Evolutionary conservation across 306 rosid species (phyloP), one percentile per base, ranked within the genome.

Genomic region (Prosopis cineraria): DNA sequence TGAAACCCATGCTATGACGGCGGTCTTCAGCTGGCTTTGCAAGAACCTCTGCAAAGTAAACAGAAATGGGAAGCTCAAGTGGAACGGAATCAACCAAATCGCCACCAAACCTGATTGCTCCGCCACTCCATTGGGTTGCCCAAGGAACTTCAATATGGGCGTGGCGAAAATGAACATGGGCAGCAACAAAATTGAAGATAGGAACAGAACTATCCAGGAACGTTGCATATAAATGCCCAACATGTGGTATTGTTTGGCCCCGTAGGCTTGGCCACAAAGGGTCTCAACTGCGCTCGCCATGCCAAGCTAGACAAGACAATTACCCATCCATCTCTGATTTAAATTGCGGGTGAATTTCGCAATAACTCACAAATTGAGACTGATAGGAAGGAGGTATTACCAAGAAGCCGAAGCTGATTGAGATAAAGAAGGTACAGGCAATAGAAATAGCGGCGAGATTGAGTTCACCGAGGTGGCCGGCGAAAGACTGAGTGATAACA

Each of bases 221-320:
- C 94, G 87, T 69, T 92, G 95, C 80, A 92, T 37, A 53, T 88
- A 85, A 30, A 90, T 70, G 12, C 97, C 91, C 71, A 90, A 30
- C 88, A 85, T 85, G 58, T 79, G 85, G 70, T 80, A 74, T 33
- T 87, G 84, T 68, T 84, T 81, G 4, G 93, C 94, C 5, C 97
- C 97, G 41, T 83, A 89, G 3, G 97, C 93, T 71, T 91, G 97
- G 56, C 94, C 97, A 25, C 94, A 90, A 1, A 88, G 84, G 19
- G 94, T 91, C 79, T 91, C 94, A 7, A 91, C 83, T 34, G 93
- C 93, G 24, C 90, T 88, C 7, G 93, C 94, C 97, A 91, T 91
- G n/a, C 97, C 97, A 6, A 91, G 84, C 94, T 91, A 79, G 7
- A 41, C 71, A 77, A 33, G 29, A 33, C 69, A 33, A 64, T 9